These are phyloP conservation scores for Kazachstania viticola DNA, from an alignment of 805 yeast species.

Conservation along the genomic window DNA sequence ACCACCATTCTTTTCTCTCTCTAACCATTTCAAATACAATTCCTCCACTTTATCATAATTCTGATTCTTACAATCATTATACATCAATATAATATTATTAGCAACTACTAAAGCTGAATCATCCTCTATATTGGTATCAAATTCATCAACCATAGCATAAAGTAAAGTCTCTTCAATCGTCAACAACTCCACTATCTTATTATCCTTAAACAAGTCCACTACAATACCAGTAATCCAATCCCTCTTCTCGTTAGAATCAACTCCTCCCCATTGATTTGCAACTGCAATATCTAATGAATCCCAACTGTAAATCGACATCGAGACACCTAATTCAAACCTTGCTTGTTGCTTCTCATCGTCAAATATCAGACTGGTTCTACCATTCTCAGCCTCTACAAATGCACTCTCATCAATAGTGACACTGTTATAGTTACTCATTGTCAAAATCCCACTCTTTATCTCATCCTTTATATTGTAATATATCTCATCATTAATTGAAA, in stretches of 20 bases:
- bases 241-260: constrained; percentile 79
- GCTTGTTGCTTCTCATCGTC: constrained; percentile 60
- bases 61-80: constrained; percentile 46
- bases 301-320: constrained; percentile 88
- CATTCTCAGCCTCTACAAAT: constrained; percentile 42
- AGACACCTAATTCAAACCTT: constrained; percentile 83
- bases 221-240: constrained; percentile 88
- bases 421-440: too few species aligned
- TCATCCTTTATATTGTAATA: too few species aligned
- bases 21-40: constrained; percentile 47
- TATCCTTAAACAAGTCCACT: constrained; percentile 59
- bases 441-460: too few species aligned
- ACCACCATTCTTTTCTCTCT: constrained; percentile 34
- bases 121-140: constrained; percentile 79
- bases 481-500: too few species aligned
- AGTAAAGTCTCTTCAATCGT: constrained; percentile 75
- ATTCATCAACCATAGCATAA: constrained; percentile 91
- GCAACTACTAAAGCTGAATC: constrained; percentile 75
- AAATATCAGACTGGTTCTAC: constrained; percentile 30
- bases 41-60: constrained; percentile 47
- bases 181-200: constrained; percentile 57
- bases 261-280: constrained; percentile 91
- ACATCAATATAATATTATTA: constrained; percentile 48
- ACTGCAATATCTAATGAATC: constrained; percentile 82
- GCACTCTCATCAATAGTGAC: constrained; percentile 31